Base-by-base conservation (phyloP, 495 filamentous ascomycete genomes). In the Monascus purpureus region DNA sequence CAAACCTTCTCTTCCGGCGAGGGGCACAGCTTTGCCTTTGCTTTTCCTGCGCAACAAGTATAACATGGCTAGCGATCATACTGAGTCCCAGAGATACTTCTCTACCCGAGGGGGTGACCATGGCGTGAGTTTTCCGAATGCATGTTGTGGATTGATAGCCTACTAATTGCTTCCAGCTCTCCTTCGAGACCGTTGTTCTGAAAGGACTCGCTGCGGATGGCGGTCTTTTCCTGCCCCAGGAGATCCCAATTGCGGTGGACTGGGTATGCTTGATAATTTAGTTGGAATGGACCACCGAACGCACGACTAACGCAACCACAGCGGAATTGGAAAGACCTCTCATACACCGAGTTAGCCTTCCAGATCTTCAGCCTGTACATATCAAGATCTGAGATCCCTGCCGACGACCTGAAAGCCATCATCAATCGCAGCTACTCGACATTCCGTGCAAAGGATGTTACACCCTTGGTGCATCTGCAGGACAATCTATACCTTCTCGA, bases 191-290 rank as follows among this genome's bases (percentile, higher is more conserved):
- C 15, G 83, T 84, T 23, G 87, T 94, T 17, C 59, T 96, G 37
- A 90, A 95, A 53, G 88, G 88, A 16, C 75, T 96, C 20, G 86
- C 88, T 16, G 54, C 73, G 2, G 87, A 95, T 46, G 82, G 82
- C 18, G 88, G 88, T 17, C 77, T 96, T 29, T 94, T 88, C 61
- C 71, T 94, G 23, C 88, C 88, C 12, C 73, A 94, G 49, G 69
- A 80, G 32, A 73, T 94, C 31, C 88, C 85, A 16, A 40, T 52
- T n/a, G n/a, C n/a, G n/a, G n/a, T n/a, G n/a, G n/a, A 6, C 47
- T 87, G 82, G 80, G 42, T 52, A 29, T 22, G 37, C 33, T n/a
- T n/a, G n/a, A n/a, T n/a, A n/a, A n/a, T n/a, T n/a, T n/a, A n/a
- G n/a, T n/a, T n/a, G n/a, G n/a, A n/a, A n/a, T n/a, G n/a, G n/a